Conservation (phyloP, 169 alveolate genomes). For the Plasmodium adleri region DNA sequence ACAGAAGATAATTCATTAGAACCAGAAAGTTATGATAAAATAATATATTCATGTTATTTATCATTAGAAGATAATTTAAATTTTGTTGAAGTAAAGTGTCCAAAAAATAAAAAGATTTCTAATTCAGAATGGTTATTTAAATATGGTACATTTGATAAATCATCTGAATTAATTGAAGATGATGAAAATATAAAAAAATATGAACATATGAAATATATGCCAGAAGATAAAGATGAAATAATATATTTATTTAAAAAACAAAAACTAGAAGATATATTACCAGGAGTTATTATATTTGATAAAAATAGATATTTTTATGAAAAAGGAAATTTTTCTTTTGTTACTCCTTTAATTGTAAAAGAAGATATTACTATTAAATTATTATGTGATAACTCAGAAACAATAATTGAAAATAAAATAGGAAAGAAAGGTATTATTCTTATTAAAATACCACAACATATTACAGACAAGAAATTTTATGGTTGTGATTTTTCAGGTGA, state of each 20-base stretch:
- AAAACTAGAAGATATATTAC: constrained; percentile 55
- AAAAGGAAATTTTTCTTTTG: constrained; percentile 44
- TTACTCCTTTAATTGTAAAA: constrained; percentile 49
- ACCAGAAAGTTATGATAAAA: not conserved
- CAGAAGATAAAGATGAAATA: constrained; percentile 55
- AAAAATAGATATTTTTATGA: constrained; percentile 21
- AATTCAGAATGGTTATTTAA: not conserved
- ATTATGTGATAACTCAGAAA: constrained; percentile 49
- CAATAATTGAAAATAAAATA: constrained; percentile 8
- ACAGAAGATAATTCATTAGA: constrained; percentile 22
- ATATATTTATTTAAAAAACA: constrained; percentile 1
- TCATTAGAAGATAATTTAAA: constrained; percentile 37
- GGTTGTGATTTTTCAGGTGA: constrained; percentile 71
- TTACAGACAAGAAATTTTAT: constrained; percentile 15
- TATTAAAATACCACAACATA: constrained; percentile 10
- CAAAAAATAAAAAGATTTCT: constrained; percentile 6
- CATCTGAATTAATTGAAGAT: not conserved
- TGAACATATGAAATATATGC: constrained; percentile 38
- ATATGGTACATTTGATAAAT: not conserved
- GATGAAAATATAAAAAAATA: constrained; percentile 48
- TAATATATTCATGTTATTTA: constrained; percentile 35
- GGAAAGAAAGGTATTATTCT: constrained; percentile 46
- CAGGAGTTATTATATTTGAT: constrained; percentile 54
- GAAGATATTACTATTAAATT: constrained; percentile 20
- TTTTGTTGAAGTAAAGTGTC: constrained; percentile 37